Evolutionary conservation across 225 moss, liverwort and hornwort genomes (phyloP).

Genomic region (Pseudisothecium myosuroides): DNA sequence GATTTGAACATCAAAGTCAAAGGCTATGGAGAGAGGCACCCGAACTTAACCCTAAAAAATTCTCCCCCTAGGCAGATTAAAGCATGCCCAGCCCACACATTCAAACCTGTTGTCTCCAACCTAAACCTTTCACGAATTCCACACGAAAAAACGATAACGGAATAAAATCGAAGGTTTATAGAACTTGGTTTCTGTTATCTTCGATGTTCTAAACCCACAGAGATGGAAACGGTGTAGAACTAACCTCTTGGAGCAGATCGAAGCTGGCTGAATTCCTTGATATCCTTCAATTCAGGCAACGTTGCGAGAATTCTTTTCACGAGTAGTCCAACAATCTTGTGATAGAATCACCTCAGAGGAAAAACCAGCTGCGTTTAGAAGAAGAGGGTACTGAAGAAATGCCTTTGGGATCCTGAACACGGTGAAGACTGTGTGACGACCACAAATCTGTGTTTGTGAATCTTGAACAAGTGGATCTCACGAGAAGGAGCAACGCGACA

Average conservation of each 20-base stretch:
- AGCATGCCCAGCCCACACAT: background rate
- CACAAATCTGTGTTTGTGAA: background rate
- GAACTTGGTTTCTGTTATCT: background rate
- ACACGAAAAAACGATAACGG: background rate
- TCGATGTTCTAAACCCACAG: background rate
- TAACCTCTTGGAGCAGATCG: background rate
- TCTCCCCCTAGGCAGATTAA: background rate
- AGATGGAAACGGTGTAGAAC: background rate
- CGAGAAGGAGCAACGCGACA: background rate
- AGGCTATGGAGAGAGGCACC: background rate
- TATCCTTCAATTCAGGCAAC: background rate
- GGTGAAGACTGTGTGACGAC: too few species aligned
- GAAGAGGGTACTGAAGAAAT: background rate
- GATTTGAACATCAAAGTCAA: background rate
- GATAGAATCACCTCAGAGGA: background rate
- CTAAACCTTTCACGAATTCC: background rate
- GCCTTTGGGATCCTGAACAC: background rate
- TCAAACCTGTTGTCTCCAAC: background rate
- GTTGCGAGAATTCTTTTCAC: background rate
- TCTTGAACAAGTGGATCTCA: background rate
- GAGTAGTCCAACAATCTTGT: background rate
- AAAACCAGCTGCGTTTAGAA: background rate
- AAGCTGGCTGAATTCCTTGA: background rate
- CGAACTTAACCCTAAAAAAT: background rate
- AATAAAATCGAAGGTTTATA: background rate